Evolutionary conservation across 176 grass and related monocot species (phyloP).

Genomic region (Juncus effusus): DNA sequence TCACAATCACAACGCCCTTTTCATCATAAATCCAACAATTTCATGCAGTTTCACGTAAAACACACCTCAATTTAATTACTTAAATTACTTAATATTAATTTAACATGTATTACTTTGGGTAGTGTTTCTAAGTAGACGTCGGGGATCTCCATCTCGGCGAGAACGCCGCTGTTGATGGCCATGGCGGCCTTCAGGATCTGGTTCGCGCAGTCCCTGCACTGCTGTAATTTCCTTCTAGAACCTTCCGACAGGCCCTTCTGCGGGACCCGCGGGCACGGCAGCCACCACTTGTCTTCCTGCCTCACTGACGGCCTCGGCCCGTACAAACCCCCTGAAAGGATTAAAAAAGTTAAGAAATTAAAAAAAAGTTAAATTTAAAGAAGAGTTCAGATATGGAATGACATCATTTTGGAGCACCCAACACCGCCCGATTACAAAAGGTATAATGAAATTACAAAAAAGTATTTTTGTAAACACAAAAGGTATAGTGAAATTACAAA

Average conservation of each 20-base stretch:
- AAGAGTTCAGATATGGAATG: no score
- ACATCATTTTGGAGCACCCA: no score
- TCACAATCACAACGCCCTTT: not conserved
- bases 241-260: conserved; percentile 73
- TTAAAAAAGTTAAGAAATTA: conserved; percentile 6
- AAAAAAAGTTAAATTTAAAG: no score
- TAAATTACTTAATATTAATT: no score
- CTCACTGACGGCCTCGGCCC: conserved; percentile 59
- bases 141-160: conserved; percentile 90
- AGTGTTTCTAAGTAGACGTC: conserved; percentile 76
- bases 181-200: conserved; percentile 97
- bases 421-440: no score
- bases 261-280: conserved; percentile 76
- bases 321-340: conserved; percentile 34
- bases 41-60: not conserved
- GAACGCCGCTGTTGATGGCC: conserved; percentile 92
- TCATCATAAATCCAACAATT: not conserved
- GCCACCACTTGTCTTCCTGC: conserved; percentile 99
- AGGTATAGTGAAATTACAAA: no score
- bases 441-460: no score
- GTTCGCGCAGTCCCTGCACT: conserved; percentile 85
- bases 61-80: no score
- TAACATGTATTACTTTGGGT: conserved; percentile 53
- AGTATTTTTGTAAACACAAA: no score
- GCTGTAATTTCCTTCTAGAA: conserved; percentile 79